Base-by-base conservation (phyloP, 345 rosid genomes). In the Kandelia obovata region DNA sequence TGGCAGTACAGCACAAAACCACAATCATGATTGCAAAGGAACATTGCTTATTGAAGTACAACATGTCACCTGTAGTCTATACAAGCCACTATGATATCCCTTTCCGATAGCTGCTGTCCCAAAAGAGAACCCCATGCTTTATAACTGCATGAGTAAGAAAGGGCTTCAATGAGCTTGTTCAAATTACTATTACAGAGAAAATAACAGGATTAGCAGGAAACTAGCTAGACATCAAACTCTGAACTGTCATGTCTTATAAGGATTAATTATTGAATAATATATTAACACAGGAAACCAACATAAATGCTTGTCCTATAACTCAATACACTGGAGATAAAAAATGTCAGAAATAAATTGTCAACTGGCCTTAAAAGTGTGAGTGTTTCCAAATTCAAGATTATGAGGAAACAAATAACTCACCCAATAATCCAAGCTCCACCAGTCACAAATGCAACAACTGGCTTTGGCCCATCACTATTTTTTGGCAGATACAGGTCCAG, bases 361-460 rank as follows among this genome's bases (percentile, higher is more conserved):
- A 2, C 49, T 43, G 49, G 17, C 19, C 49, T 43, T 13, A 43
- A 11, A 43, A 43, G 49, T 43, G 13, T 11, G 15, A 57, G 43
- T 49, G 62, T 66, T 26, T 68, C 46, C 51, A 46, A 68, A 28
- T 34, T 7, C 63, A 63, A 61, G 47, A 6, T 66, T 37, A 43
- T 13, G 37, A 61, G 53, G 53, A 25, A 70, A 55, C 34, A 67
- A 47, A 61, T 34, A 8, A 79, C 93, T 86, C 71, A 90, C 99
- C 99, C 99, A 77, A 95, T 92, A 73, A 95, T 90, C 97, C 98
- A 95, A 64, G 98, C 96, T 78, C 99, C 99, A 35, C 99, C 98
- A 23, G 98, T 92, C 63, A 95, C 76, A 84, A 95, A 95, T 28
- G 96, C 98, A 76, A 92, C 88, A 23, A 92, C 96, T 19, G 98